A percentile compares a stretch with the other conserved stretches of the same genome.
Conservation (phyloP, 1,284 basidiomycete genomes). For the Leucoagaricus sp. region DNA sequence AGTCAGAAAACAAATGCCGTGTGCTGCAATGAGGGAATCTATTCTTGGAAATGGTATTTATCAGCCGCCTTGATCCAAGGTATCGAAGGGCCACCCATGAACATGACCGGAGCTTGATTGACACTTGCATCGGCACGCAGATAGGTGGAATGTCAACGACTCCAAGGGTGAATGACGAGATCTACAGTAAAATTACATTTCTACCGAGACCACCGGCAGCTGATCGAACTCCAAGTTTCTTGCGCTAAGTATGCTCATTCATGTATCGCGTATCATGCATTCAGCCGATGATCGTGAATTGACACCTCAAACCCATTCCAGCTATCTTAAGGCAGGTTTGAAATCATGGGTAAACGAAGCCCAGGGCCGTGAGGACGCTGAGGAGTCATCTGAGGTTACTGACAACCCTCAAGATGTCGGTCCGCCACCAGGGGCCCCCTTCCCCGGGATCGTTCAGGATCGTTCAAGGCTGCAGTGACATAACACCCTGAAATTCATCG, state of each 20-base stretch:
- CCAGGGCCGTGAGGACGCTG: background rate
- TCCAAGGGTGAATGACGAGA: no score
- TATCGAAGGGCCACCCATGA: no score
- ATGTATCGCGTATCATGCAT: background rate
- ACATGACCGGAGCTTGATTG: no score
- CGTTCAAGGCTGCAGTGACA: no score
- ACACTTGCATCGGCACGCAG: no score
- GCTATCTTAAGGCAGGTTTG: no score
- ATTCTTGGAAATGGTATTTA: background rate
- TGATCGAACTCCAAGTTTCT: no score
- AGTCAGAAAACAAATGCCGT: background rate
- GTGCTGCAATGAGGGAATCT: background rate
- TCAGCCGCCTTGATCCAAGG: background rate
- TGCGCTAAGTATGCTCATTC: background rate
- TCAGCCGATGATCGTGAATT: background rate
- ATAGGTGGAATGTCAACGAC: no score
- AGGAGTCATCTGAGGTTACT: background rate
- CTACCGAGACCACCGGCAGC: no score
- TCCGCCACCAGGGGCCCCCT: background rate
- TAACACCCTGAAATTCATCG: no score
- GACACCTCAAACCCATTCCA: background rate
- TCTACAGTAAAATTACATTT: no score
- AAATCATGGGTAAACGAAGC: no score
- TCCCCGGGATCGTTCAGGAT: background rate
- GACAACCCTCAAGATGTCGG: background rate